Evolutionary conservation across 1,284 basidiomycete species (phyloP).

Genomic region (Schizophyllum amplum): DNA sequence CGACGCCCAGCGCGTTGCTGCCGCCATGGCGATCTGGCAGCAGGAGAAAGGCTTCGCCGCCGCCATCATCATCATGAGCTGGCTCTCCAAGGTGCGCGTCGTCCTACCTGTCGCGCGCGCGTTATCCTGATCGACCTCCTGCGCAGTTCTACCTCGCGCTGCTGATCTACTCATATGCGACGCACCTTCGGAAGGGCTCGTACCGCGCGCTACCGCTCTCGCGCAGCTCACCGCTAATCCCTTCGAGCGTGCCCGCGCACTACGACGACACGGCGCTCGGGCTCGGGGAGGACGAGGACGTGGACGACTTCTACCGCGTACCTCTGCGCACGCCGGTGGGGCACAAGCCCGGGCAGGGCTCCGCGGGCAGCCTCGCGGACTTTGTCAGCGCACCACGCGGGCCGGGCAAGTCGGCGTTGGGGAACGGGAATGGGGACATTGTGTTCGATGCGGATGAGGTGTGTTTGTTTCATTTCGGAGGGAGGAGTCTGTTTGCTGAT

Average conservation of each 20-base stretch:
- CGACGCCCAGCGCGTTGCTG: constrained; percentile 52
- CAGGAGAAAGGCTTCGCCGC: constrained; percentile 82
- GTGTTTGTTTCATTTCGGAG: no score
- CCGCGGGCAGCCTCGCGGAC: constrained; percentile 46
- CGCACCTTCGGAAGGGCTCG: constrained; percentile 86
- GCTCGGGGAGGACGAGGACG: constrained; percentile 47
- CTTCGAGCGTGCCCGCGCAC: constrained; percentile 24
- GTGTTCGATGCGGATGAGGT: constrained; percentile 1
- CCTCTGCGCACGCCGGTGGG: constrained; percentile 35
- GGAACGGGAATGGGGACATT: constrained; percentile 1
- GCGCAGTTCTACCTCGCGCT: constrained; percentile 88
- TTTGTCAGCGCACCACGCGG: constrained; percentile 34
- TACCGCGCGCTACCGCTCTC: constrained; percentile 78
- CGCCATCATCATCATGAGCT: constrained; percentile 73
- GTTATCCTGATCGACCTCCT: constrained; percentile 4
- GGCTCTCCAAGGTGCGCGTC: constrained; percentile 77
- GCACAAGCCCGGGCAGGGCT: constrained; percentile 15
- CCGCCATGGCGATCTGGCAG: constrained; percentile 82
- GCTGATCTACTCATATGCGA: constrained; percentile 89
- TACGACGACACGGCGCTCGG: constrained; percentile 30
- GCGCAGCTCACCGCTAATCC: constrained; percentile 29
- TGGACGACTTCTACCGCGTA: constrained; percentile 59
- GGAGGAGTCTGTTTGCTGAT: no score
- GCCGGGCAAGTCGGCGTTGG: not conserved
- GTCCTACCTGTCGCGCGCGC: not conserved